Evolutionary conservation across 164 flowering plant genomes (phyloP).

Genomic region (Warburgia ugandensis): DNA sequence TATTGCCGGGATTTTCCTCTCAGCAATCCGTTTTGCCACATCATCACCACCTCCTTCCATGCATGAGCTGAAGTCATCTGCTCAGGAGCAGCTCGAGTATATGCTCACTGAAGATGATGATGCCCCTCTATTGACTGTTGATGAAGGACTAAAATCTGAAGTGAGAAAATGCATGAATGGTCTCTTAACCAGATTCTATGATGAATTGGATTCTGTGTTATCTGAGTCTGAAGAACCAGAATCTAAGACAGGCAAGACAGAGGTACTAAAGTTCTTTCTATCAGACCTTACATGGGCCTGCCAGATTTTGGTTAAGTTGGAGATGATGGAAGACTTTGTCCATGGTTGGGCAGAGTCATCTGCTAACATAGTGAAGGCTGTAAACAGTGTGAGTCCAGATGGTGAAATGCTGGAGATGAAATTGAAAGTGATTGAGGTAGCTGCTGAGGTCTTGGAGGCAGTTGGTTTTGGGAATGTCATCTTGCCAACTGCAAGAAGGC

Average conservation of each 20-base stretch:
- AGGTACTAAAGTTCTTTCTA: slow-evolving; percentile 30
- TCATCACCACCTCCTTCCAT: slow-evolving; percentile 52
- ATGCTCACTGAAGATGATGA: slow-evolving; percentile 97
- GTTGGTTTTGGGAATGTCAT: slow-evolving; percentile 69
- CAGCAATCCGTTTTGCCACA: slow-evolving; percentile 76
- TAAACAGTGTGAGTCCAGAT: slow-evolving; percentile 22
- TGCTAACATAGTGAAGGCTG: slow-evolving; percentile 34
- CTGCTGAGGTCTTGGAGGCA: slow-evolving; percentile 69
- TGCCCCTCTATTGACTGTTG: slow-evolving; percentile 52
- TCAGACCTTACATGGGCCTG: slow-evolving; percentile 78
- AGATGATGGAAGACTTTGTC: slow-evolving; percentile 64
- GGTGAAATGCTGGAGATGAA: slow-evolving; percentile 27
- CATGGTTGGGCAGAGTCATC: slow-evolving; percentile 61
- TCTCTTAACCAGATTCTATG: slow-evolving; percentile 40
- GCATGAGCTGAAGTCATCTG: slow-evolving; percentile 59
- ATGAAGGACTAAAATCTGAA: slow-evolving; percentile 52
- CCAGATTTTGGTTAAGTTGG: slow-evolving; percentile 61
- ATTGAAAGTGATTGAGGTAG: slow-evolving; percentile 57
- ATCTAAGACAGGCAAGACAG: slow-evolving; percentile 17
- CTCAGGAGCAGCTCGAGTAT: slow-evolving; percentile 94
- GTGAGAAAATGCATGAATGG: slow-evolving; percentile 36
- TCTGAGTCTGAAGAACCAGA: slow-evolving; percentile 20
- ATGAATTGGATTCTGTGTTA: slow-evolving; percentile 29
- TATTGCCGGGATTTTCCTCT: slow-evolving; percentile 43
- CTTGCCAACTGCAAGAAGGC: slow-evolving; percentile 57